These are phyloP conservation scores for Hypocreales sp. DNA, from an alignment of 2,329 filamentous ascomycete genomes.

Conservation along the genomic window DNA sequence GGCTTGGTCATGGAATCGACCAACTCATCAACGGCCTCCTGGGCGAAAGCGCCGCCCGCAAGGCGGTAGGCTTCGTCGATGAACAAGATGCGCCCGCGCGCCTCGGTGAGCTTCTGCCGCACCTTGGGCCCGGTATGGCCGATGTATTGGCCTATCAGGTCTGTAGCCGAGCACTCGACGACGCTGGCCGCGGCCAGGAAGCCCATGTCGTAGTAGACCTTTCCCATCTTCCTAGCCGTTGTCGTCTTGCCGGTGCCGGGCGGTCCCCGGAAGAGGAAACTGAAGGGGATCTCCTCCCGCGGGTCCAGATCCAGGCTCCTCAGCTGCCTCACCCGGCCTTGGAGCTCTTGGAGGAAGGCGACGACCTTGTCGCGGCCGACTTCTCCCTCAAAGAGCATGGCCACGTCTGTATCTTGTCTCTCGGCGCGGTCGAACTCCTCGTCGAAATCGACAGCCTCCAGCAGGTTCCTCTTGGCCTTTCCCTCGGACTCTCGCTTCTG, in stretches of 20 bases:
- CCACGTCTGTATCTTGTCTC: constrained; percentile 23
- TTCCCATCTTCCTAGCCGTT: constrained; percentile 57
- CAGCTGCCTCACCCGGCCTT: constrained; percentile 22
- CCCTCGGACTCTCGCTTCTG: constrained; percentile 12
- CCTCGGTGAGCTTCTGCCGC: constrained; percentile 37
- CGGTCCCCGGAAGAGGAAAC: constrained; percentile 50
- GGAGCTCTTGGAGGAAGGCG: constrained; percentile 35
- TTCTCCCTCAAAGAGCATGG: constrained; percentile 38
- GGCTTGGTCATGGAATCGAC: constrained; percentile 38
- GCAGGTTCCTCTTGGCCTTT: constrained; percentile 36
- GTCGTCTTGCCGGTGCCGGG: constrained; percentile 62
- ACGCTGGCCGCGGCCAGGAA: constrained; percentile 46
- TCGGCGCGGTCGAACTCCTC: constrained; percentile 39
- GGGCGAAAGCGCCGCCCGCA: constrained; percentile 36
- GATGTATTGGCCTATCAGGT: constrained; percentile 52
- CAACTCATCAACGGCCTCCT: constrained; percentile 38
- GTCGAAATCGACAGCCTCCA: constrained; percentile 63
- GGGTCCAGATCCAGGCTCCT: constrained; percentile 12
- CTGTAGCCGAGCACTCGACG: constrained; percentile 49
- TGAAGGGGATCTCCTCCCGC: constrained; percentile 39
- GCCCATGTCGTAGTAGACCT: constrained; percentile 62
- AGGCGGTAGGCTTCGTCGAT: constrained; percentile 61
- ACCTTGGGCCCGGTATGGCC: constrained; percentile 58
- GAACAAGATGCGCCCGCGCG: constrained; percentile 51
- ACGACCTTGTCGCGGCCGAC: constrained; percentile 44